phyloP scores from a whole-genome alignment of 306 rosid genomes.

The Cucumis sativus region Cucumber_9930_V3 NC_026657.2:339501-340000 shows the following conservation, averaged over 20 bases:
- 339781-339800: background rate
- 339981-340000: background rate
- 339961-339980: background rate
- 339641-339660: conserved; percentile 4
- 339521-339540: conserved; percentile 57
- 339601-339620: conserved; percentile 16
- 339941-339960: background rate
- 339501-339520: conserved; percentile 59
- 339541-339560: conserved; percentile 77
- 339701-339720: conserved; percentile 69
- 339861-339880: background rate
- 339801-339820: background rate
- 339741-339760: conserved; percentile 42
- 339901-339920: background rate
- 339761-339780: background rate
- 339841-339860: background rate
- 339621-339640: conserved; percentile 7
- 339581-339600: conserved; percentile 36
- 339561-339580: conserved; percentile 71
- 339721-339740: conserved; percentile 73
- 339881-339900: background rate
- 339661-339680: background rate
- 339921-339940: background rate
- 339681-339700: conserved; percentile 6
- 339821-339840: background rate